Conservation (phyloP, 2,329 filamentous ascomycete species). For the Diaporthe destruens region DNA sequence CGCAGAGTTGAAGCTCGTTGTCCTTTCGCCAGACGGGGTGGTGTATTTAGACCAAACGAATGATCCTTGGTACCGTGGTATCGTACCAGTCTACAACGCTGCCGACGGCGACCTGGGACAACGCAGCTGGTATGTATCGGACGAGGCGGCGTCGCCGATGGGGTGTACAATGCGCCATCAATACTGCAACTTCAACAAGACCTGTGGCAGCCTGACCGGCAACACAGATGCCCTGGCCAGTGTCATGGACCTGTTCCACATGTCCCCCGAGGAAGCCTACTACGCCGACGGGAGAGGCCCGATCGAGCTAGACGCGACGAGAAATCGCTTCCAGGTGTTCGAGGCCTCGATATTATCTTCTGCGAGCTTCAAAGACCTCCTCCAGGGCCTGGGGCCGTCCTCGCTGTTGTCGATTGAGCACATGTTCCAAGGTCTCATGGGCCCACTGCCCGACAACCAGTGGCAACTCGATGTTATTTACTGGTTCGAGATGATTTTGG, state of each 20-base stretch:
- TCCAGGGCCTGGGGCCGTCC: not conserved
- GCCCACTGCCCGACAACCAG: not conserved
- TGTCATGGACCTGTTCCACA: not conserved
- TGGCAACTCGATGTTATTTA: not conserved
- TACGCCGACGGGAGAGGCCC: no score
- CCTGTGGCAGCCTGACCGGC: not conserved
- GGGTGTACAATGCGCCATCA: not conserved
- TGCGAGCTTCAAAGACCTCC: accelerated
- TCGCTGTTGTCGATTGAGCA: not conserved
- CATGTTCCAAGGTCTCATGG: not conserved
- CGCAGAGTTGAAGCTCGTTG: not conserved
- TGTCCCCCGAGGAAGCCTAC: not conserved
- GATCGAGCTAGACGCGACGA: not conserved
- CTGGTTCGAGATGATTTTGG: not conserved
- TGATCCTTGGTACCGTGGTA: not conserved
- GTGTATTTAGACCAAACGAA: not conserved
- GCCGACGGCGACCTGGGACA: no score
- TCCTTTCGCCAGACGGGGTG: not conserved
- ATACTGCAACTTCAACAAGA: not conserved
- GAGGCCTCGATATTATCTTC: accelerated
- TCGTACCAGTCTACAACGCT: not conserved
- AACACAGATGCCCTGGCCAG: accelerated
- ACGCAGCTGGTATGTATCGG: not conserved
- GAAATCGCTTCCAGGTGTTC: not conserved
- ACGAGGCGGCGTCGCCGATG: constrained; percentile 1